Evolutionary conservation across 768 basidiomycete genomes (phyloP).

Genomic region (Tylopilus sp.): DNA sequence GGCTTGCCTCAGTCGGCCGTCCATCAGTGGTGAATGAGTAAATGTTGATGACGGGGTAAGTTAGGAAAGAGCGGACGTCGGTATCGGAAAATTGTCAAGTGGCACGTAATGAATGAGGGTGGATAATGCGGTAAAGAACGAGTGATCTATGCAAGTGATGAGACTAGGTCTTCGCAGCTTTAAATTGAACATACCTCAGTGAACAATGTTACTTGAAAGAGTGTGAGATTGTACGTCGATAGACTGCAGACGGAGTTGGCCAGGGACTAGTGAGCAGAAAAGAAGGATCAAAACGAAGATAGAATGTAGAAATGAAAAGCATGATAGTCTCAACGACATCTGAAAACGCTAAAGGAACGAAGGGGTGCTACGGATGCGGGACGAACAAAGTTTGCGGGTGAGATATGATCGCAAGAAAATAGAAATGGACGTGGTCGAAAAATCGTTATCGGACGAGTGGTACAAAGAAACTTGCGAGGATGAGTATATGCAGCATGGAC

Average conservation of each 20-base stretch:
- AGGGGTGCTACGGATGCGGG: constrained; percentile 2
- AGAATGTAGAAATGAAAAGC: not conserved
- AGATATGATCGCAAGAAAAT: not conserved
- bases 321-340: not conserved
- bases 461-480: not conserved
- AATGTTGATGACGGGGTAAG: not conserved
- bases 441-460: not conserved
- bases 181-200: constrained; percentile 12
- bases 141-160: constrained; percentile 1
- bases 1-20: constrained; percentile 1
- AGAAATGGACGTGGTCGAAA: not conserved
- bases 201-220: constrained; percentile 13
- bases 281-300: not conserved
- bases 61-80: constrained; percentile 1
- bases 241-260: not conserved
- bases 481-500: constrained; percentile 6
- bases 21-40: not conserved
- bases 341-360: constrained; percentile 4
- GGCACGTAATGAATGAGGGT: constrained; percentile 6
- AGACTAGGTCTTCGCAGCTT: not conserved
- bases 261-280: not conserved
- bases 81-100: not conserved
- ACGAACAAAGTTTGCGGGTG: constrained; percentile 6
- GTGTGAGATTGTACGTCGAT: constrained; percentile 1
- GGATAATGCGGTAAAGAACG: not conserved